Percentiles rank a stretch among this genome's conserved stretches.
phyloP scores from a whole-genome alignment of 371 early-diverging fungal species.

The Mortierella sp. region DNA sequence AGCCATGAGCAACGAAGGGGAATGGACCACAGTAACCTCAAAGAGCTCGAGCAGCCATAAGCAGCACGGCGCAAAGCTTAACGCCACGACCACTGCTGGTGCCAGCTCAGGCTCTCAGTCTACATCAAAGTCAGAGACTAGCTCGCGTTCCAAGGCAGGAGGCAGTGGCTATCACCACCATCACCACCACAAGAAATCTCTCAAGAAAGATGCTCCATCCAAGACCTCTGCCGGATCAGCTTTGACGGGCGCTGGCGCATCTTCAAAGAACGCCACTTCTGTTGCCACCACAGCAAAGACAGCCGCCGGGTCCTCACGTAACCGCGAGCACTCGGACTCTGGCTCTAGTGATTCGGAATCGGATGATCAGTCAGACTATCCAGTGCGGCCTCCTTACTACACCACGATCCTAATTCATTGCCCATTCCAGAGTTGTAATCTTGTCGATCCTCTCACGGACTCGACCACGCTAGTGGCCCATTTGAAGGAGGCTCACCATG shows the following conservation, averaged over 20 bases:
- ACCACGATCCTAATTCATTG: constrained; percentile 68
- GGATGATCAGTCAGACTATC: constrained; percentile 38
- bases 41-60: constrained; percentile 46
- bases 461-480: constrained; percentile 76
- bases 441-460: constrained; percentile 66
- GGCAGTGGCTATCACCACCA: constrained; percentile 9
- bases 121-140: constrained; percentile 11
- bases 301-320: constrained; percentile 1
- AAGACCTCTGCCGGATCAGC: constrained; percentile 11
- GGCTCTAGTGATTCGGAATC: constrained; percentile 51
- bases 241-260: too few relatives aligned
- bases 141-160: constrained; percentile 13
- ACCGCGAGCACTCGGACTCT: constrained; percentile 42
- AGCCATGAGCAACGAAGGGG: constrained; percentile 51
- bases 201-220: constrained; percentile 25
- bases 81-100: constrained; percentile 17
- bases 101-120: constrained; percentile 12
- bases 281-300: not conserved
- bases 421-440: constrained; percentile 59
- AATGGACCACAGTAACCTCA: constrained; percentile 53
- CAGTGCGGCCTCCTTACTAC: constrained; percentile 67
- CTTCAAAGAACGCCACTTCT: constrained; percentile 4
- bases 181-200: constrained; percentile 15
- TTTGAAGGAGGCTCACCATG: constrained; percentile 70
- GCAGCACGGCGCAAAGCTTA: constrained; percentile 29